Evolutionary conservation across 1,139 yeast genomes (phyloP).

Genomic region (Yamadazyma kanchanaburiensis): DNA sequence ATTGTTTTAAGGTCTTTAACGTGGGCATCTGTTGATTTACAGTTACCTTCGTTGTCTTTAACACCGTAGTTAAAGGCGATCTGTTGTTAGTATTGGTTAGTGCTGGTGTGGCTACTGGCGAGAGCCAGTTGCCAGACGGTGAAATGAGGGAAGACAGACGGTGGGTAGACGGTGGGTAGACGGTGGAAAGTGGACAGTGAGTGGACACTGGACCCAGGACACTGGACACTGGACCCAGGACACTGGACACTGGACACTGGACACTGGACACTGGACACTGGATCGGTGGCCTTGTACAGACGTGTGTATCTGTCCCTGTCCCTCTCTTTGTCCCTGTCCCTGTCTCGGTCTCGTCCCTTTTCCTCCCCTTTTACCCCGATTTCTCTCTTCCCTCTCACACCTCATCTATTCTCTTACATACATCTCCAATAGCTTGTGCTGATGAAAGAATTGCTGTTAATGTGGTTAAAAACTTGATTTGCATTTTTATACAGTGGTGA

Average conservation of each 20-base stretch:
- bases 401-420: too few relatives aligned
- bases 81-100: slow-evolving; percentile 24
- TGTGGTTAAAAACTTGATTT: slow-evolving; percentile 36
- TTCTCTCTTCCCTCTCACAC: too few relatives aligned
- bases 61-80: slow-evolving; percentile 83
- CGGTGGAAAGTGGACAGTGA: background rate
- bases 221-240: too few relatives aligned
- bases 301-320: too few relatives aligned
- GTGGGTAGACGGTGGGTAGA: background rate
- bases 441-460: slow-evolving; percentile 36
- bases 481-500: slow-evolving; percentile 23
- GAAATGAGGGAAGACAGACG: background rate
- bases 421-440: slow-evolving; percentile 43
- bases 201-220: too few relatives aligned
- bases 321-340: too few relatives aligned
- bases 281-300: too few relatives aligned
- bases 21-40: slow-evolving; percentile 71
- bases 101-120: slow-evolving; percentile 1
- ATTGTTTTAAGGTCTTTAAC: slow-evolving; percentile 57
- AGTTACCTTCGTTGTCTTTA: slow-evolving; percentile 61
- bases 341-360: too few relatives aligned
- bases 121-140: too few relatives aligned
- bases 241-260: too few relatives aligned
- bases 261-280: too few relatives aligned
- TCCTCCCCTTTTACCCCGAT: too few relatives aligned